phyloP scores from a whole-genome alignment of 2,329 filamentous ascomycete species.

The Xylaria multiplex region DNA sequence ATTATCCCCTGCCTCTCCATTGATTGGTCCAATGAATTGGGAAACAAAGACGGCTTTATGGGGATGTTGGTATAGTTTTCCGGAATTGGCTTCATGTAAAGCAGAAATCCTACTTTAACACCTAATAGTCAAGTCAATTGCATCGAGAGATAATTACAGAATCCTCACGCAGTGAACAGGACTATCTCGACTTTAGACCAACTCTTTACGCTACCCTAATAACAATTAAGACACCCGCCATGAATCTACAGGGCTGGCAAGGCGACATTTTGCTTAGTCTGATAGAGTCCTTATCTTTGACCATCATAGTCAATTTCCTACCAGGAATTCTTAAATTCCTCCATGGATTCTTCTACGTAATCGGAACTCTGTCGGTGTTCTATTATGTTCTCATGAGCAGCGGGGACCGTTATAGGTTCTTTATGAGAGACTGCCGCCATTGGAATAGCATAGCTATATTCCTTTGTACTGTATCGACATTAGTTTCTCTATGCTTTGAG shows the following conservation, averaged over 20 bases:
- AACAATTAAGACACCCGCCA: too few species aligned
- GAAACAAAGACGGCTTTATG: neutral
- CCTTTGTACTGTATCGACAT: neutral
- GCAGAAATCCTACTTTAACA: neutral
- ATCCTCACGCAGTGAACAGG: neutral
- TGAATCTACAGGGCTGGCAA: too few species aligned
- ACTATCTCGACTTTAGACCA: too few species aligned
- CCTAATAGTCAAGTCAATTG: neutral
- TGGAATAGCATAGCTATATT: neutral
- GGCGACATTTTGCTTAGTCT: too few species aligned
- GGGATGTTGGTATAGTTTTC: conserved; percentile 7
- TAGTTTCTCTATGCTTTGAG: conserved; percentile 7
- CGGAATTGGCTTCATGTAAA: neutral
- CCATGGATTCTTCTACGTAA: neutral
- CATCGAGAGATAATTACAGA: neutral
- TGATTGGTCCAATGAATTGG: too few species aligned
- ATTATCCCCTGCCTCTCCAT: neutral
- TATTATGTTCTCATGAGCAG: neutral
- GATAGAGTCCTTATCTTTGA: too few species aligned
- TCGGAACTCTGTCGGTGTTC: neutral
- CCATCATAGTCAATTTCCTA: too few species aligned
- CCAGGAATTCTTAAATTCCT: neutral
- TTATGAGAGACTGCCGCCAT: neutral
- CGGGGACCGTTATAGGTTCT: conserved; percentile 6
- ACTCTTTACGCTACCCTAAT: too few species aligned